Percentiles rank a stretch among this genome's conserved stretches.
phyloP scores from a whole-genome alignment of 495 filamentous ascomycete genomes.

The Echria macrotheca region DNA sequence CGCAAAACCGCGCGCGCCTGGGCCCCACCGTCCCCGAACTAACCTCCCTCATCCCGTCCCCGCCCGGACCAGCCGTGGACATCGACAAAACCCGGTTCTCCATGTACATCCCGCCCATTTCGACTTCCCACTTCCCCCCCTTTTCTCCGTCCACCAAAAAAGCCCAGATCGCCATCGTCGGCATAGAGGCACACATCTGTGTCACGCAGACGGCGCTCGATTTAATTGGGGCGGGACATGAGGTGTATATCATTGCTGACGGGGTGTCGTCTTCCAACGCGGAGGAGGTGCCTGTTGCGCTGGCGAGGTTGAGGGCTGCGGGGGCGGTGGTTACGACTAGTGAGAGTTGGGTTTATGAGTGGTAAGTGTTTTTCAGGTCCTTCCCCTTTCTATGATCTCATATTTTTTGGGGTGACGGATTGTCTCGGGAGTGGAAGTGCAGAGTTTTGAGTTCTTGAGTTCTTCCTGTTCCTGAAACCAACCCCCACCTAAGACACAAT shows the following conservation, averaged over 20 bases:
- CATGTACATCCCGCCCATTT: slow-evolving; percentile 43
- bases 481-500: no score
- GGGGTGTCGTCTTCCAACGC: slow-evolving; percentile 80
- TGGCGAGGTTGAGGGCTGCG: slow-evolving; percentile 65
- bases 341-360: slow-evolving; percentile 90
- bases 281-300: slow-evolving; percentile 74
- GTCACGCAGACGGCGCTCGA: slow-evolving; percentile 89
- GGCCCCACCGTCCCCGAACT: slow-evolving; percentile 75
- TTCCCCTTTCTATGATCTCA: no score
- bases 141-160: background rate
- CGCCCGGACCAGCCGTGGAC: slow-evolving; percentile 37
- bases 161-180: slow-evolving; percentile 57
- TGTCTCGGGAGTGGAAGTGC: no score
- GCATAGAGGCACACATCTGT: slow-evolving; percentile 93
- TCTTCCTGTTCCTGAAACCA: no score
- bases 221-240: slow-evolving; percentile 64
- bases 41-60: slow-evolving; percentile 24
- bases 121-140: background rate
- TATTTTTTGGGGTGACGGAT: no score
- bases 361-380: no score
- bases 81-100: slow-evolving; percentile 86
- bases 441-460: no score
- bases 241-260: slow-evolving; percentile 87
- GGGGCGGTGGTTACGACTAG: slow-evolving; percentile 81
- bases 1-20: slow-evolving; percentile 70